phyloP scores from a whole-genome alignment of 2,329 filamentous ascomycete genomes.

The Verticillium dahliae region DNA sequence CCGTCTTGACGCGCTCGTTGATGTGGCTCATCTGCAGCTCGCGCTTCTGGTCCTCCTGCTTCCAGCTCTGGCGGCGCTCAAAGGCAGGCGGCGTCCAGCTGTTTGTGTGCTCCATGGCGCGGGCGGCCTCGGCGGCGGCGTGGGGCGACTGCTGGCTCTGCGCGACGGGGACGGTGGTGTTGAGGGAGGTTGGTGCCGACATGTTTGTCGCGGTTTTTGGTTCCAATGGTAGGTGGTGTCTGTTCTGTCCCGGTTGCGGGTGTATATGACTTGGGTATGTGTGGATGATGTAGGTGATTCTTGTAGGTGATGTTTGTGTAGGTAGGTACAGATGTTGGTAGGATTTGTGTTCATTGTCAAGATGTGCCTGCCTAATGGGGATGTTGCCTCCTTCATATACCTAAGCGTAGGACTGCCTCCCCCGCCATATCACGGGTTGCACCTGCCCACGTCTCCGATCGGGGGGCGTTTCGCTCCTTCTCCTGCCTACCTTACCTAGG shows the following conservation, averaged over 20 bases:
- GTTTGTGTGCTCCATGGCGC: conserved; percentile 24
- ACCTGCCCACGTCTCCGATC: not conserved
- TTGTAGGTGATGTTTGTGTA: too few species aligned
- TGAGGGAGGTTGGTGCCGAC: not conserved
- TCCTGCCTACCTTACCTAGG: too few species aligned
- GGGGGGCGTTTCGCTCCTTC: too few species aligned
- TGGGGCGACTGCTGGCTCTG: not conserved
- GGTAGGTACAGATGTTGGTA: not conserved
- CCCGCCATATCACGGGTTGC: not conserved
- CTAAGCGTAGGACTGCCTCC: not conserved
- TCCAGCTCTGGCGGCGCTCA: conserved; percentile 44
- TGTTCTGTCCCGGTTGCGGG: not conserved
- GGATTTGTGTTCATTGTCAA: not conserved
- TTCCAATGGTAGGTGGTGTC: not conserved
- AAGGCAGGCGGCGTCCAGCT: conserved; percentile 38
- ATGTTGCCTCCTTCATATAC: not conserved
- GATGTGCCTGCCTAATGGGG: not conserved
- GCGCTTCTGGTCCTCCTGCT: conserved; percentile 46
- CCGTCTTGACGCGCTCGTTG: conserved; percentile 21
- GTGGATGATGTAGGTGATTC: too few species aligned
- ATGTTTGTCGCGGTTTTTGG: not conserved
- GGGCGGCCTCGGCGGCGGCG: conserved; percentile 18
- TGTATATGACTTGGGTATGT: too few species aligned
- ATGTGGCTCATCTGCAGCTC: conserved; percentile 40
- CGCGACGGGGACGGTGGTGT: not conserved